Conservation (phyloP, 495 filamentous ascomycete genomes). For the Pseudevernia furfuracea region DNA sequence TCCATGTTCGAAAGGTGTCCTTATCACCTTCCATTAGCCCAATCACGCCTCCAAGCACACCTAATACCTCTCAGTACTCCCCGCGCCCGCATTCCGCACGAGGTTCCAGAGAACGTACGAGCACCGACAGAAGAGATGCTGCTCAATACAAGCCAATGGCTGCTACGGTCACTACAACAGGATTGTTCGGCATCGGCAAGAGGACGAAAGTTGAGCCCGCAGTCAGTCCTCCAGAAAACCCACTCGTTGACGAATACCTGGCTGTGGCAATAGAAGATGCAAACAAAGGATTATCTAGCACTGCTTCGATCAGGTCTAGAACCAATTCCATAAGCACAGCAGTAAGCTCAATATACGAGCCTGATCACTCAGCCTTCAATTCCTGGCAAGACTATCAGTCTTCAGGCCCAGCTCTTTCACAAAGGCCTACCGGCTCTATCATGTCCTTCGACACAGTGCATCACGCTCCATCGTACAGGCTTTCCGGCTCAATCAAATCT, state of each 20-base stretch:
- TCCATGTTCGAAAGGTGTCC: background rate
- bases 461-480: conserved; percentile 14
- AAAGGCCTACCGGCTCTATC: conserved; percentile 1
- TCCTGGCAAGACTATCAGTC: conserved; percentile 8
- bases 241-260: conserved; percentile 21
- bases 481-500: conserved; percentile 1
- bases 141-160: conserved; percentile 22
- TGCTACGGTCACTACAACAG: conserved; percentile 17
- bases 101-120: conserved; percentile 7
- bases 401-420: conserved; percentile 1
- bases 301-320: background rate
- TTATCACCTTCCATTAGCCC: conserved; percentile 3
- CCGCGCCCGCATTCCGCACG: conserved; percentile 1
- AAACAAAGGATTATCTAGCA: background rate
- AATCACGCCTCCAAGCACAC: conserved; percentile 3
- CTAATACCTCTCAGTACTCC: conserved; percentile 1
- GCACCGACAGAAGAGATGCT: conserved; percentile 1
- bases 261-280: conserved; percentile 13
- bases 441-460: conserved; percentile 12
- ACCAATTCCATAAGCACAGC: conserved; percentile 15
- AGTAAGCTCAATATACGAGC: background rate
- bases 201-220: conserved; percentile 19
- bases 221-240: conserved; percentile 15
- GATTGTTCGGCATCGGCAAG: conserved; percentile 17
- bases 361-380: conserved; percentile 13